These are phyloP conservation scores for Auricularia heimuer DNA, from an alignment of 768 basidiomycete species.

Conservation along the genomic window DNA sequence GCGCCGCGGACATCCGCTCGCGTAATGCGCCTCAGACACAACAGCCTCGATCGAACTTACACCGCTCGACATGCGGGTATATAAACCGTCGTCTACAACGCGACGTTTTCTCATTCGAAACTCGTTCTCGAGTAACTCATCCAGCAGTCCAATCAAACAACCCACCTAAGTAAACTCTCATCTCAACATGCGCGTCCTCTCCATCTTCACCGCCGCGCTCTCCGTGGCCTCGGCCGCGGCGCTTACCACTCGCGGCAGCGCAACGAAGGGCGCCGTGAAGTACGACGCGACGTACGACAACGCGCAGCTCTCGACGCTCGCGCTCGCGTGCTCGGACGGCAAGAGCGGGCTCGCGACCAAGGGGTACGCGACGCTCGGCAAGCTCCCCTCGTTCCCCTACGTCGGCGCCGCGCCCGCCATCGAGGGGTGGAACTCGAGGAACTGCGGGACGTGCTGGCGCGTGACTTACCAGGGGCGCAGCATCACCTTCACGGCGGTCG, in stretches of 20 bases:
- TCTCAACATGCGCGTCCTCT: too few relatives aligned
- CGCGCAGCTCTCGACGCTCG: slow-evolving; percentile 15
- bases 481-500: slow-evolving; percentile 6
- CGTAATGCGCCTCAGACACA: too few relatives aligned
- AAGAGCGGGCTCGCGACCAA: slow-evolving; percentile 26
- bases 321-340: slow-evolving; percentile 31
- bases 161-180: too few relatives aligned
- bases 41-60: too few relatives aligned
- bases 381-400: slow-evolving; percentile 28
- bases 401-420: slow-evolving; percentile 30
- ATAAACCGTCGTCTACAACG: too few relatives aligned
- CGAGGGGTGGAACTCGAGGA: slow-evolving; percentile 14
- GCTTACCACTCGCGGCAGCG: background rate
- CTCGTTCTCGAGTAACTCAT: too few relatives aligned
- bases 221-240: slow-evolving; percentile 8
- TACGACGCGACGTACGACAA: slow-evolving; percentile 31
- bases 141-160: too few relatives aligned
- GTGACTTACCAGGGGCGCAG: slow-evolving; percentile 15
- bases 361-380: slow-evolving; percentile 27
- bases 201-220: slow-evolving; percentile 9
- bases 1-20: too few relatives aligned
- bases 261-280: slow-evolving; percentile 19
- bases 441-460: slow-evolving; percentile 24
- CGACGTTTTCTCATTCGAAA: too few relatives aligned
- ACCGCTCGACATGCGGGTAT: too few relatives aligned